These are phyloP conservation scores for Solanum sejunctum DNA, from an alignment of 257 asterid species.

Conservation along the genomic window DNA sequence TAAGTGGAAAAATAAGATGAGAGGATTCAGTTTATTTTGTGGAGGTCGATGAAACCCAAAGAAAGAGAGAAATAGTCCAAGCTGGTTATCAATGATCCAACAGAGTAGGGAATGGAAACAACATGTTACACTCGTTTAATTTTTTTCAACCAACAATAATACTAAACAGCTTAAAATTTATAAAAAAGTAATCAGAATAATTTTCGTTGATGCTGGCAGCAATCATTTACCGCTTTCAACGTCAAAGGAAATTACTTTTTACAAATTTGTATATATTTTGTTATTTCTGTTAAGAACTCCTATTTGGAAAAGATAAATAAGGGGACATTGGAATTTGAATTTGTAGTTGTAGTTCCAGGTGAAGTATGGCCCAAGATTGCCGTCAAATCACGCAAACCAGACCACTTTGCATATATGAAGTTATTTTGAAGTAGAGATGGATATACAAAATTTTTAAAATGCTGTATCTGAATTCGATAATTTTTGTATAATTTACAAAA, in stretches of 20 bases:
- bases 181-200: not conserved
- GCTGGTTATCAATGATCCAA: constrained; percentile 44
- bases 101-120: constrained; percentile 55
- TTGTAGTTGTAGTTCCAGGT: not conserved
- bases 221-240: no score
- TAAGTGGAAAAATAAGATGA: not conserved
- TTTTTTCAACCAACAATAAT: not conserved
- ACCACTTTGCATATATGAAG: no score
- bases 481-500: not conserved
- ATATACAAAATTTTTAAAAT: no score
- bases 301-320: not conserved
- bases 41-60: constrained; percentile 7
- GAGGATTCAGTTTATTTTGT: constrained; percentile 3
- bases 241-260: not conserved
- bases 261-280: not conserved
- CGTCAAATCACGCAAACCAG: not conserved
- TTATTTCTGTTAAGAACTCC: not conserved
- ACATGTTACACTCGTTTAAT: not conserved
- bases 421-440: no score
- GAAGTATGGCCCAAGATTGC: not conserved
- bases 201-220: not conserved
- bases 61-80: not conserved
- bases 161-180: not conserved
- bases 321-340: not conserved
- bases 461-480: no score